Conservation (phyloP, 331 rosid genomes). For the Ulmus americana region DNA sequence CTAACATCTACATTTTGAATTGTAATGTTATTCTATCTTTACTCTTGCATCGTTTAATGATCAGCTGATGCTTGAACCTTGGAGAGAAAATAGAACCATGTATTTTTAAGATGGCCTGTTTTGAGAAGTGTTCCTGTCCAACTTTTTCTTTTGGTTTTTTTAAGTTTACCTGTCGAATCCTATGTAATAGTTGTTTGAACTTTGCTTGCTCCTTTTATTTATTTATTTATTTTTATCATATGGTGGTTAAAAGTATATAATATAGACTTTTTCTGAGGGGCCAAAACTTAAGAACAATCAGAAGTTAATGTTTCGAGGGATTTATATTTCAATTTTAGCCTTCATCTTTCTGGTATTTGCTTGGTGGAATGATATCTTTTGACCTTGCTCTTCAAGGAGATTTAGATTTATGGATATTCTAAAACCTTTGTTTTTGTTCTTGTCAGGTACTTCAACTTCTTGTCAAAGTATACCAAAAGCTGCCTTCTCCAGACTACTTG, state of each 20-base stretch:
- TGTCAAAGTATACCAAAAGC: constrained; percentile 86
- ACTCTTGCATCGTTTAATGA: no score
- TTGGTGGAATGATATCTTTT: constrained; percentile 10
- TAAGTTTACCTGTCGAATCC: no score
- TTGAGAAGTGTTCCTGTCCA: no score
- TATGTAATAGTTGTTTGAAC: neutral
- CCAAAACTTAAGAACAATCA: no score
- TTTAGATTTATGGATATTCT: constrained; percentile 4
- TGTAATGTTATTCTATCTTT: no score
- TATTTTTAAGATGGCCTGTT: no score
- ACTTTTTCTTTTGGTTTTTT: no score
- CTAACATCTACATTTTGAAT: no score
- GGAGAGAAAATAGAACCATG: no score
- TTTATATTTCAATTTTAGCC: neutral
- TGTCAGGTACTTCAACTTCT: constrained; percentile 80
- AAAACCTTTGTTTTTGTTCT: constrained; percentile 15
- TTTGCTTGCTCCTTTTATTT: neutral
- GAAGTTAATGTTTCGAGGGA: neutral
- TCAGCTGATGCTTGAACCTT: no score
- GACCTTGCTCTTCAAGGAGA: neutral
- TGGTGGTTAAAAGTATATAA: no score
- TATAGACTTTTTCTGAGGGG: neutral
- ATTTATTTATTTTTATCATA: no score
- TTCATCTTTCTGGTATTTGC: neutral
- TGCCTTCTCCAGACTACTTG: constrained; percentile 90